Base-by-base conservation (phyloP, 2,329 filamentous ascomycete species). In the Cercospora berteroae region DNA sequence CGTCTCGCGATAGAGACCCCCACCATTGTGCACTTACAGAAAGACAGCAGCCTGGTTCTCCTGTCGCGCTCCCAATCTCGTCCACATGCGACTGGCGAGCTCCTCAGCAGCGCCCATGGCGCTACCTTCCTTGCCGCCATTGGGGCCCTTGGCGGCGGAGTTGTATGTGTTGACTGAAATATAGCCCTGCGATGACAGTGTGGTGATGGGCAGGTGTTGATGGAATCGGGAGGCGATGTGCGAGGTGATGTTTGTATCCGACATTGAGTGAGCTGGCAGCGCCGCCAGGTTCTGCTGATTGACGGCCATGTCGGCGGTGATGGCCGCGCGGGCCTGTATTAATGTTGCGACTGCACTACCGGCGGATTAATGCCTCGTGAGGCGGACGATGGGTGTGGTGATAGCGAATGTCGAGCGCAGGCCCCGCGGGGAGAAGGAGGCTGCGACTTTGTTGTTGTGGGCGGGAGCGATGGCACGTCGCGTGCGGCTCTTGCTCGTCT, bases 11-110 rank as follows among this genome's bases (percentile, higher is more conserved):
- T 4, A 2, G 44, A 50, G 18, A 50, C 3, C 4, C 13, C 29
- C 29, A 25, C 7, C 2, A n/a, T 3, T 57, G 7, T 25, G 48
- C 33, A 87, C 92, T 83, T 86, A 97, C 93, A 99, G 81, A 74
- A 99, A 98, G 2, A 97, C 85, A 62, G 97, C 83, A 1, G 94
- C 92, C 80, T 99, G 95, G 79, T 96, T 97, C 80, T 99, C 95
- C 1, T 91, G 93, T 62, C 95, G 89, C 70, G 92, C 88, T 58
- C 94, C 94, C 23, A 99, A 83, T 72, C 95, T 87, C 72, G 92
- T 87, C 83, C 90, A 97, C 64, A 94, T 93, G 70, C 93, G 87
- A 70, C 91, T 89, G 23, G 95, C 95, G 77, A 99, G 86, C 75
- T 97, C 94, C 80, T 98, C 94, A 36, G 93, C 93, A 77, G 93